A percentile compares a stretch with the other conserved stretches of the same genome.
Evolutionary conservation across 345 rosid genomes (phyloP).

Genomic region (Theobroma cacao): DNA sequence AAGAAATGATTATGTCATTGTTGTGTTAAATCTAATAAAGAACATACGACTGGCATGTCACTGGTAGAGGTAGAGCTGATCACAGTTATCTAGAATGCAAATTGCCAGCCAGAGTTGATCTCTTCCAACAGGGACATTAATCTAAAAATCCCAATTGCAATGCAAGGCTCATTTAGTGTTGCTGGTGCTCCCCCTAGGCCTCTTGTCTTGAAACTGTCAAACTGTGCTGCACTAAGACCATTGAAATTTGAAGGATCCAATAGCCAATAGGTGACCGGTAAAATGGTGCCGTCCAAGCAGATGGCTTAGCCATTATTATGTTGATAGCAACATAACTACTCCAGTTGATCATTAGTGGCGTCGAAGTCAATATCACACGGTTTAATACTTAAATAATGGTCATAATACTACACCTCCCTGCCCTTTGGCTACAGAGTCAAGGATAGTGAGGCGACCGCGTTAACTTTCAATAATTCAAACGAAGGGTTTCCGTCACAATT

Average conservation of each 20-base stretch:
- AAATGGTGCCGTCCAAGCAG: not conserved
- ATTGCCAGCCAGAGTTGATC: not conserved
- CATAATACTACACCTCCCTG: not conserved
- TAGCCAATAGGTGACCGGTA: not conserved
- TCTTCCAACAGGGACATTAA: not conserved
- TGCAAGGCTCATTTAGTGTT: not conserved
- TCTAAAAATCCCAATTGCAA: not conserved
- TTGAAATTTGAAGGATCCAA: not conserved
- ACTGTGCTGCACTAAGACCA: not conserved
- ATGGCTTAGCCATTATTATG: not conserved
- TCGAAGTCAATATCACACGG: not conserved
- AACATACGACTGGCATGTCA: not conserved
- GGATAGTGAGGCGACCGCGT: not conserved
- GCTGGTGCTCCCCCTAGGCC: not conserved
- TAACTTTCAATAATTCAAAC: not conserved
- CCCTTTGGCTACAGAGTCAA: not conserved
- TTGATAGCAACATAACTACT: not conserved
- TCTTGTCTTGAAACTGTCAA: not conserved
- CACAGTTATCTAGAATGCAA: not conserved
- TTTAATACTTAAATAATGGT: not conserved
- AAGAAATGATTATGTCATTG: too few relatives aligned
- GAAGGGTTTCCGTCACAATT: not conserved
- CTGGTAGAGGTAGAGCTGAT: not conserved
- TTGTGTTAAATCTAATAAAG: too few relatives aligned
- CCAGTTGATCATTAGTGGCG: not conserved